These are phyloP conservation scores for Isoetes engelmannii DNA, from an alignment of 83 land plant genomes.

Conservation along the genomic window DNA sequence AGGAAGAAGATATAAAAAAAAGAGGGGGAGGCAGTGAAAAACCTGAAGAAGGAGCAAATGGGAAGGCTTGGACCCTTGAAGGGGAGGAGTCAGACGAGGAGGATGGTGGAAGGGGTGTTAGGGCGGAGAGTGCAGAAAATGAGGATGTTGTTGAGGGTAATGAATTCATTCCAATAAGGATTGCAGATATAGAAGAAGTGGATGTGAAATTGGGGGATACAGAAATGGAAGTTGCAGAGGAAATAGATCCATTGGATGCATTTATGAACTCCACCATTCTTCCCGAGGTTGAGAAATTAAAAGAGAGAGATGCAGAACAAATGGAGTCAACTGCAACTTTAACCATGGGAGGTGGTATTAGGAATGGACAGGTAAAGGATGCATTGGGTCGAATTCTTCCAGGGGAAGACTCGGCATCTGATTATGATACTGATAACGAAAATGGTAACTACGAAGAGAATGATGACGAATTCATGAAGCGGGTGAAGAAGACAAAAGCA, in stretches of 20 bases:
- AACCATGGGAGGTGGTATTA: slow-evolving; percentile 16
- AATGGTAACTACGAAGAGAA: slow-evolving; percentile 66
- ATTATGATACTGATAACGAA: slow-evolving; percentile 43
- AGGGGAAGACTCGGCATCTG: slow-evolving; percentile 78
- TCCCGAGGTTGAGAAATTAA: slow-evolving; percentile 74
- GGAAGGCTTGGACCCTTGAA: slow-evolving; percentile 89
- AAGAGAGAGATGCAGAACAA: slow-evolving; percentile 12
- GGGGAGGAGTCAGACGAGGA: slow-evolving; percentile 96
- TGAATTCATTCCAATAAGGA: slow-evolving; percentile 6
- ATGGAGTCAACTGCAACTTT: not conserved
- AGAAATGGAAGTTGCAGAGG: slow-evolving; percentile 43
- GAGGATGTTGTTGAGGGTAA: slow-evolving; percentile 34
- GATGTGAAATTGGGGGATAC: not conserved
- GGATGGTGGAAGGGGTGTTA: slow-evolving; percentile 17
- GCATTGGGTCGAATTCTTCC: slow-evolving; percentile 69
- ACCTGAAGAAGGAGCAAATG: slow-evolving; percentile 10
- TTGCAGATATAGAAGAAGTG: not conserved
- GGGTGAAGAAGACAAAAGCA: slow-evolving; percentile 95
- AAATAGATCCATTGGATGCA: slow-evolving; percentile 94
- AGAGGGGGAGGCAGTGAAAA: slow-evolving; percentile 20
- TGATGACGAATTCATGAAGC: slow-evolving; percentile 93
- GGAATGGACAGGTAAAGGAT: slow-evolving; percentile 28
- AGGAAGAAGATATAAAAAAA: slow-evolving; percentile 66
- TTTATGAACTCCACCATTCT: slow-evolving; percentile 87
- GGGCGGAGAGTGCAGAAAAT: slow-evolving; percentile 32